Percentiles rank a stretch among this genome's conserved stretches.
Conservation (phyloP, 1,284 basidiomycete genomes). For the Pholiota adiposa region DNA sequence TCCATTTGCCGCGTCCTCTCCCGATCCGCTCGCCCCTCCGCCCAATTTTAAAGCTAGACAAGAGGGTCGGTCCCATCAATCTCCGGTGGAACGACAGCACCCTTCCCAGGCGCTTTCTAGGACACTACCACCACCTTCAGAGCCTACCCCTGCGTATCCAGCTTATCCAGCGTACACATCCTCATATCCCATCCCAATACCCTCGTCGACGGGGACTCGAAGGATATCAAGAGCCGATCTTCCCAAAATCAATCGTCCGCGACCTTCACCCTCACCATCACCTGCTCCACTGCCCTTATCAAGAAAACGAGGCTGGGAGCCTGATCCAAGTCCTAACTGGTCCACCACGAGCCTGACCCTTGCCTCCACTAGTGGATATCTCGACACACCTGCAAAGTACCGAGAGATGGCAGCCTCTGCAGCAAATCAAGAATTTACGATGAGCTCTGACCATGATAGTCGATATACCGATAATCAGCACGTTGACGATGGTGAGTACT, state of each 20-base stretch:
- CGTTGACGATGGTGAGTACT: slow-evolving; percentile 7
- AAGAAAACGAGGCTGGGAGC: slow-evolving; percentile 73
- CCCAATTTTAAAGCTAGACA: slow-evolving; percentile 24
- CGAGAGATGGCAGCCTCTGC: slow-evolving; percentile 45
- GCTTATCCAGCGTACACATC: slow-evolving; percentile 11
- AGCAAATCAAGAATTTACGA: slow-evolving; percentile 1
- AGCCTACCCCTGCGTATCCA: slow-evolving; percentile 8
- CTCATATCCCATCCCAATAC: slow-evolving; percentile 11
- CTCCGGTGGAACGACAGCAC: slow-evolving; percentile 18
- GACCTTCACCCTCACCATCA: slow-evolving; percentile 30
- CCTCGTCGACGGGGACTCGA: slow-evolving; percentile 6
- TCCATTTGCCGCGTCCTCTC: slow-evolving; percentile 51
- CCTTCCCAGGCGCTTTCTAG: slow-evolving; percentile 12
- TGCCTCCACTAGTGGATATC: slow-evolving; percentile 60
- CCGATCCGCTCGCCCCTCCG: slow-evolving; percentile 13
- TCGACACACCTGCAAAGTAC: slow-evolving; percentile 69
- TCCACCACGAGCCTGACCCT: slow-evolving; percentile 53
- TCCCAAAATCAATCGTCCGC: slow-evolving; percentile 24
- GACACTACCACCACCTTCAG: slow-evolving; percentile 4
- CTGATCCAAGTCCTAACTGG: slow-evolving; percentile 48
- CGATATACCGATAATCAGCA: slow-evolving; percentile 7
- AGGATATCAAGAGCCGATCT: slow-evolving; percentile 22
- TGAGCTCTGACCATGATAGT: slow-evolving; percentile 4
- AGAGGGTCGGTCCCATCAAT: slow-evolving; percentile 27
- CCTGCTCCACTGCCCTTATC: slow-evolving; percentile 44